Evolutionary conservation across 1,284 basidiomycete species (phyloP).

Genomic region (Puccinia polysora): DNA sequence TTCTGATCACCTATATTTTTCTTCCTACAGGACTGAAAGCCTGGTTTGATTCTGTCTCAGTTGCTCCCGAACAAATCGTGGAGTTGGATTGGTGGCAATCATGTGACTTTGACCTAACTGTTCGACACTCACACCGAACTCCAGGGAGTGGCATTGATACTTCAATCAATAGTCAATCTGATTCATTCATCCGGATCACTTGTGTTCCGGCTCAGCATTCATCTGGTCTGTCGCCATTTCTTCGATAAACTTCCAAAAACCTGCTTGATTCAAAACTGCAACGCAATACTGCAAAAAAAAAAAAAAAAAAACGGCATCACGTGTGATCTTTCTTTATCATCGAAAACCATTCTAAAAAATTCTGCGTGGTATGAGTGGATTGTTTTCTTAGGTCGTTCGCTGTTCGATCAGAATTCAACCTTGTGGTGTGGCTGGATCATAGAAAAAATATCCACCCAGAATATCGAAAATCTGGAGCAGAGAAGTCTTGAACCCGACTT

Average conservation of each 20-base stretch:
- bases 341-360: not conserved
- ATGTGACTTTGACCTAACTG: constrained; percentile 16
- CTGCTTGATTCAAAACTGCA: not conserved
- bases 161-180: not conserved
- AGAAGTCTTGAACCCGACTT: not conserved
- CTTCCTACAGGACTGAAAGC: constrained; percentile 46
- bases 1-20: not conserved
- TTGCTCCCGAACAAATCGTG: constrained; percentile 45
- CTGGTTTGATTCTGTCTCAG: constrained; percentile 46
- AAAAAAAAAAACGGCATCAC: no score
- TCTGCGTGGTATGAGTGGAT: not conserved
- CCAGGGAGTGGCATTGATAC: not conserved
- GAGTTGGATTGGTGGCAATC: constrained; percentile 52
- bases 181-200: constrained; percentile 45
- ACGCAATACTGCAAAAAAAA: no score
- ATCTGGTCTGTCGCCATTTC: constrained; percentile 45
- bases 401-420: constrained; percentile 47
- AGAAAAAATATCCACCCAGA: constrained; percentile 45
- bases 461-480: not conserved
- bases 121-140: constrained; percentile 5
- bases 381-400: constrained; percentile 45
- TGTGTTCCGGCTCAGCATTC: constrained; percentile 52
- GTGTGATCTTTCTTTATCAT: not conserved
- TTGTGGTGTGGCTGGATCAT: constrained; percentile 51
- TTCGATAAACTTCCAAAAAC: not conserved